phyloP scores from a whole-genome alignment of 257 asterid species.

The Eucommia ulmoides region DNA sequence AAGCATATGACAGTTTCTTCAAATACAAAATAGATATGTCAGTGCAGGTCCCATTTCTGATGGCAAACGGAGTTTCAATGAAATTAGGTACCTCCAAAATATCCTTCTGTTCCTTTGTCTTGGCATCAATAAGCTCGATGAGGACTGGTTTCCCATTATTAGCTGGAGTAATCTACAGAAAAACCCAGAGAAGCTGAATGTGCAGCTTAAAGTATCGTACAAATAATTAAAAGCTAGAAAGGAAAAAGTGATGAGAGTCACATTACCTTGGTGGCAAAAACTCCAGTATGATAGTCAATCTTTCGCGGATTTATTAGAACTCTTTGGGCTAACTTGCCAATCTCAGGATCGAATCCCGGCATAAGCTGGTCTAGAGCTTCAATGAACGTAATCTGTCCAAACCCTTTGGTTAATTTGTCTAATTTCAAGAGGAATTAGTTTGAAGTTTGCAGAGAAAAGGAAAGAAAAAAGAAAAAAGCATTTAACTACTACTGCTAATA shows the following conservation, averaged over 20 bases:
- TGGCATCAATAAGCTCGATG: conserved; percentile 94
- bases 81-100: background rate
- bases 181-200: background rate
- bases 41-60: too few relatives aligned
- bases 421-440: too few relatives aligned
- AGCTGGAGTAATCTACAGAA: conserved; percentile 70
- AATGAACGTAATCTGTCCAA: conserved; percentile 92
- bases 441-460: too few relatives aligned
- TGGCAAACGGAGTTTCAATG: too few relatives aligned
- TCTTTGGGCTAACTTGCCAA: conserved; percentile 2
- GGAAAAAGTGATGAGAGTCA: too few relatives aligned
- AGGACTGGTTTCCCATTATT: conserved; percentile 94
- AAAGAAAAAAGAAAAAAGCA: too few relatives aligned
- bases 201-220: background rate
- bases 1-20: too few relatives aligned
- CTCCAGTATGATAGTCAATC: conserved; percentile 13
- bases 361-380: conserved; percentile 3
- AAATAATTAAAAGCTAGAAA: too few relatives aligned
- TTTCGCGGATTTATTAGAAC: conserved; percentile 2
- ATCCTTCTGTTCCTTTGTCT: conserved; percentile 78
- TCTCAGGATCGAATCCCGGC: conserved; percentile 5
- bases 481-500: too few relatives aligned
- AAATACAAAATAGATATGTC: too few relatives aligned
- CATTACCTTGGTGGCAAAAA: conserved; percentile 91
- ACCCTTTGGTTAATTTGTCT: too few relatives aligned